Base-by-base conservation (phyloP, 345 rosid species). In the Salix viminalis region DNA sequence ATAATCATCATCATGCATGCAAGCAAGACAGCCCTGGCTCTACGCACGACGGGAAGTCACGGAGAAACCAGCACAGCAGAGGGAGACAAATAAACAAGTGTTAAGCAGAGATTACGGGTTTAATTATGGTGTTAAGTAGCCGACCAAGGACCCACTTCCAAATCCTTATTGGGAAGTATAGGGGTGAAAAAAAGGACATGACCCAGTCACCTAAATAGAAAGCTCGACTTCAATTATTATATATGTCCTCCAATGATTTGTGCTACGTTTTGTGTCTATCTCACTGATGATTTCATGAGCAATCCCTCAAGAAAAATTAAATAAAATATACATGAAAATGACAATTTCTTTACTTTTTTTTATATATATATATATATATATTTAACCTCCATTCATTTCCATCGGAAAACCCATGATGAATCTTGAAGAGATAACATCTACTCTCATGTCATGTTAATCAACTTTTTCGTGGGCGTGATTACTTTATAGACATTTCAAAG, bases 161-260 rank as follows among this genome's bases (percentile, higher is more conserved):
- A 65, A 70, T 77, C 79, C 76, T 64, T 42, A 24, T 65, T 74
- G 84, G 79, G 73, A 81, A 78, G 48, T 23, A 67, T 66, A 65
- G n/a, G 67, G 50, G 44, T 36, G 67, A 66, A 46, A 66, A 68
- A 50, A 62, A 39, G 73, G 6, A 71, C 60, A 13, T 70, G 41
- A 41, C 19, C 74, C 72, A 41, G 68, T 81, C 83, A 67, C 77
- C 21, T 65, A 70, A 82, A 71, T 61, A 48, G 74, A 74, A 75
- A 75, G 67, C 58, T 78, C 72, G 76, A 72, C 75, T 44, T 13
- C 58, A 41, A 58, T 48, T 76, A 69, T 76, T 72, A 50, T 36
- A 50, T 36, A 76, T 73, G 78, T 50, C 80, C 42, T 52, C 75
- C 75, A 73, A 77, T 81, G 75, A 77, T 77, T 80, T 75, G 83